Evolutionary conservation across 1,284 basidiomycete species (phyloP).

Genomic region (Malassezia japonica): DNA sequence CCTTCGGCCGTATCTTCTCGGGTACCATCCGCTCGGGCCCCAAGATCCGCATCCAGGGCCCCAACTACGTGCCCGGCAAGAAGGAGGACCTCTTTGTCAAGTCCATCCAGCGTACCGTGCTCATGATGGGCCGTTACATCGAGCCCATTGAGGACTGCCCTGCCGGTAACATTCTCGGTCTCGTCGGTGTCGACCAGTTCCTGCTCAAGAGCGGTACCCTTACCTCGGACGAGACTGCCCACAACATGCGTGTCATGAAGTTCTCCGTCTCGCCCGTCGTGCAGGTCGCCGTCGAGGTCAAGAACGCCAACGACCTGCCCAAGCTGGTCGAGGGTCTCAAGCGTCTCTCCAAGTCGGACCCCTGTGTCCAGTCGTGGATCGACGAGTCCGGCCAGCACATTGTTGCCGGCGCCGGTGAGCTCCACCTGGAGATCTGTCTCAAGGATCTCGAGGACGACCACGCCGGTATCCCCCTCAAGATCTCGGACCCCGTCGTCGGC

Average conservation of each 20-base stretch:
- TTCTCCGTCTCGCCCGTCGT: constrained; percentile 88
- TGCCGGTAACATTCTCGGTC: constrained; percentile 95
- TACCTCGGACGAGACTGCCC: constrained; percentile 92
- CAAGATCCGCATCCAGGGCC: constrained; percentile 98
- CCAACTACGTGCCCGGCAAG: constrained; percentile 97
- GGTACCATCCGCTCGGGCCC: constrained; percentile 94
- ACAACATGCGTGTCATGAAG: constrained; percentile 99
- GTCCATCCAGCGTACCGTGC: constrained; percentile 93
- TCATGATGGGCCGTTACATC: constrained; percentile 99
- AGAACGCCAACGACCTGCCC: constrained; percentile 97
- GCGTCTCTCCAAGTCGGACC: constrained; percentile 99
- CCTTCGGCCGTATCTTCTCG: constrained; percentile 99
- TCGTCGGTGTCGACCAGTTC: constrained; percentile 99
- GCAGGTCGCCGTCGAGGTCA: constrained; percentile 97
- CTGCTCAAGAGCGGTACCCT: constrained; percentile 94
- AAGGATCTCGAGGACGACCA: constrained; percentile 99
- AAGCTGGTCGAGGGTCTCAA: constrained; percentile 99
- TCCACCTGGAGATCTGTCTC: constrained; percentile 98
- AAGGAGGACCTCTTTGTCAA: constrained; percentile 98
- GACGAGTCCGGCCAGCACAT: constrained; percentile 91
- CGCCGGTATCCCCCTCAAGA: constrained; percentile 97
- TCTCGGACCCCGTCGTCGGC: constrained; percentile 94
- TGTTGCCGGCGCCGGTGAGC: constrained; percentile 96
- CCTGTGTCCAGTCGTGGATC: constrained; percentile 96
- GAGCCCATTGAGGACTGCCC: constrained; percentile 99